These are phyloP conservation scores for Candida albicans DNA, from an alignment of 1,139 yeast species.

Conservation along the genomic window DNA sequence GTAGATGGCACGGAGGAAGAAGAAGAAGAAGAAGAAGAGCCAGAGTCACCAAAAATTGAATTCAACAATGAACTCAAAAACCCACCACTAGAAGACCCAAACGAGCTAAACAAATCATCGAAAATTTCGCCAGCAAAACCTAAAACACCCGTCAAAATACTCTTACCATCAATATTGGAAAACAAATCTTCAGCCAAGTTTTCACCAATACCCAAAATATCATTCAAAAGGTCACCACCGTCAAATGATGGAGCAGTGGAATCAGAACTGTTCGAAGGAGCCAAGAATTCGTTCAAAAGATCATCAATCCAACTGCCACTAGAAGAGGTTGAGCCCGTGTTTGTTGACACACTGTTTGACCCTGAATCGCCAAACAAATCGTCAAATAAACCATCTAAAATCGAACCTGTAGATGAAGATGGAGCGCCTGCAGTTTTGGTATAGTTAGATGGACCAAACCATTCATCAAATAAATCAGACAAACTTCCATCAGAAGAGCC, in stretches of 20 bases:
- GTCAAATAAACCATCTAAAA: slow-evolving; percentile 18
- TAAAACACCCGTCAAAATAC: slow-evolving; percentile 6
- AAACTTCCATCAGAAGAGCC: slow-evolving; percentile 7
- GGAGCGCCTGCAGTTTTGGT: slow-evolving; percentile 13
- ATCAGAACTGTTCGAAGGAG: slow-evolving; percentile 6
- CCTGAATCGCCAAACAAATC: slow-evolving; percentile 18
- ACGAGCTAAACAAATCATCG: slow-evolving; percentile 18
- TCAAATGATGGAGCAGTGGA: slow-evolving; percentile 13
- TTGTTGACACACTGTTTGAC: too few species aligned
- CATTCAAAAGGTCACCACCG: slow-evolving; percentile 13
- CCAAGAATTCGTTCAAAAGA: slow-evolving; percentile 17
- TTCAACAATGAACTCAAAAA: slow-evolving; percentile 10
- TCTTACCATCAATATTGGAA: slow-evolving; percentile 3
- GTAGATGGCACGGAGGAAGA: neutral
- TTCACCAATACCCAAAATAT: slow-evolving; percentile 12
- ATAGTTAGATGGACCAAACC: slow-evolving; percentile 16
- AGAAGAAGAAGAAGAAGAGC: slow-evolving; percentile 6
- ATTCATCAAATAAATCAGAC: slow-evolving; percentile 14
- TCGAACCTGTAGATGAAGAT: slow-evolving; percentile 15
- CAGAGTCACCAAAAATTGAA: slow-evolving; percentile 8
- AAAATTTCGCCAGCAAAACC: slow-evolving; percentile 14
- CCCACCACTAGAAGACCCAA: slow-evolving; percentile 14
- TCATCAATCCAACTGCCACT: slow-evolving; percentile 15
- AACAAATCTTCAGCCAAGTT: slow-evolving; percentile 6
- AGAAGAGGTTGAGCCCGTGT: slow-evolving; percentile 15